Base-by-base conservation (phyloP, 805 yeast genomes). In the Candida gorgasii region DNA sequence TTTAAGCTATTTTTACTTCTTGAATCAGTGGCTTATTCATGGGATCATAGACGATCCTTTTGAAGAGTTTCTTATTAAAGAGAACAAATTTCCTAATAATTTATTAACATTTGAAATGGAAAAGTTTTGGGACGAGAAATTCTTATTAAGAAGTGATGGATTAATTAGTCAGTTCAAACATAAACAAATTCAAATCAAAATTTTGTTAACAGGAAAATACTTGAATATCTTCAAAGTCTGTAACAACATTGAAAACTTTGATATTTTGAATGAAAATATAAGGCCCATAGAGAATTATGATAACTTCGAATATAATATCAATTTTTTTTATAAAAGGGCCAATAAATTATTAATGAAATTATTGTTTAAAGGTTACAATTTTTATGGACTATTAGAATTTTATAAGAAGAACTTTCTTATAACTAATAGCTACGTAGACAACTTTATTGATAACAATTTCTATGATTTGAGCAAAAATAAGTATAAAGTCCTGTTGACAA, bases 171-270 rank as follows among this genome's bases (percentile, higher is more conserved):
- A 83, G 48, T 79, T 92, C 45, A 63, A 69, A 5, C 62, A 70
- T 28, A 68, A 66, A 18, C 76, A 72, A 2, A 57, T 81, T 5
- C 85, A 85, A 50, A 72, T 74, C 37, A 84, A 84, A 59, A 73
- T 92, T 0, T 65, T 92, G 17, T 68, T 81, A 39, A 87, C 97
- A 0, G 99, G 99, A 1, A 90, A 89, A 61, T 83, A 83, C 52
- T 65, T 89, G 43, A 86, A 88, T 53, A 82, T 92, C 2, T 70
- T 86, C 33, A 74, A 79, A 42, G 80, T 75, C 43, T 81, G 86
- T 53, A 61, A 65, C 8, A 84, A 83, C 0, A 63, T 78, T 3
- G 65, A 68, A n/a, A 57, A 62, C 39, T 57, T 67, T 23, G 57
- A 57, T 4, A 43, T 36, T 16, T 52, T 65, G 15, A 52, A 60